Evolutionary conservation across 2,329 filamentous ascomycete species (phyloP), one percentile per base, ranked within the genome.

Genomic region (Fusarium denticulatum): DNA sequence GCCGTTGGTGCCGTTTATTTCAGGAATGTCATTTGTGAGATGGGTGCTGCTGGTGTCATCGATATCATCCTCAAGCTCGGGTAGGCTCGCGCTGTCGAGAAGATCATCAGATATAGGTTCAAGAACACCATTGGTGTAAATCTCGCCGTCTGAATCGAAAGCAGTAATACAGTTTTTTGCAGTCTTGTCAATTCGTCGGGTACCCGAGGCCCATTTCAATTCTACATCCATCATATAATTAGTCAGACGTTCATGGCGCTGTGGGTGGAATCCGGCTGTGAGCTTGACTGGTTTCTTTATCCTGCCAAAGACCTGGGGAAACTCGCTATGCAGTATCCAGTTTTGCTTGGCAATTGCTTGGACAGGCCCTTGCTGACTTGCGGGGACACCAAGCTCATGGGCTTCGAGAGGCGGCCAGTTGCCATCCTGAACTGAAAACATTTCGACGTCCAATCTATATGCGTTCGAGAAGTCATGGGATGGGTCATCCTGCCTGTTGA

Each of bases 331-430:
- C 63, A 88, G 74, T 15, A 84, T 78, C 82, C 84, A 86, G 32
- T 79, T 75, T 60, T 71, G 72, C 43, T 73, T 68, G n/a, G 73
- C 67, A 13, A 71, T 64, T 36, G 69, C 76, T 28, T 74, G 64
- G 28, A 77, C 64, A 47, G 72, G 57, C 11, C 67, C 58, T 37
- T 76, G 62, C 13, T 76, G 69, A 20, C 69, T 60, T 28, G 63
- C 26, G 16, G 77, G 60, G 58, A 81, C 67, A 22, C 79, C 81
- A 50, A 82, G 76, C 69, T 82, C 81, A 22, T 77, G 75, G n/a
- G 77, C 70, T 40, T 86, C 83, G 20, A 85, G 77, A 0, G 88
- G 88, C 7, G 88, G 88, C 88, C 88, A 90, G 42, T 81, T 81
- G 16, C 81, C 80, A 60, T 85, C 83, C 49, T 84, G 84, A 11